Percentiles rank a stretch among this genome's conserved stretches.
Evolutionary conservation across 208 protist genomes (phyloP).

Genomic region (Leishmania lainsoni): DNA sequence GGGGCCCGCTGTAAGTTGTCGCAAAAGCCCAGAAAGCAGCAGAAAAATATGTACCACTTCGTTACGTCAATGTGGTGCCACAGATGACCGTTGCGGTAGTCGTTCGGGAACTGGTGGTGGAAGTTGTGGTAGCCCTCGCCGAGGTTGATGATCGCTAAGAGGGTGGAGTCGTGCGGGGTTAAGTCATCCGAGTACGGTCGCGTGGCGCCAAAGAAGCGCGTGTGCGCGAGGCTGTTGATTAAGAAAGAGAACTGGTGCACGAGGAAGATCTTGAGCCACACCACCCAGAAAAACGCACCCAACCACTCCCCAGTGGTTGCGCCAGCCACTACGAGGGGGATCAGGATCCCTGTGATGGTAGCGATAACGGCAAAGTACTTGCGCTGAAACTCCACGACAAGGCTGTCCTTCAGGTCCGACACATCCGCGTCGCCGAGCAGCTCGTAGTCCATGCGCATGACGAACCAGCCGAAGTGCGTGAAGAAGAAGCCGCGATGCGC

Average conservation of each 20-base stretch:
- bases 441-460: conserved; percentile 88
- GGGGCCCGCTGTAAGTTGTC: conserved; percentile 61
- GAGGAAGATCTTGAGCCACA: conserved; percentile 58
- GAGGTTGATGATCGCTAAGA: conserved; percentile 74
- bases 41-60: conserved; percentile 76
- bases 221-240: conserved; percentile 90
- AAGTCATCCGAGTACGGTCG: conserved; percentile 72
- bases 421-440: conserved; percentile 81
- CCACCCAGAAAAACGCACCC: conserved; percentile 81
- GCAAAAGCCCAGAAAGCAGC: conserved; percentile 54
- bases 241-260: conserved; percentile 91
- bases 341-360: conserved; percentile 74
- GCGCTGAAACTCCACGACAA: conserved; percentile 84
- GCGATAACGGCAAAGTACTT: conserved; percentile 75
- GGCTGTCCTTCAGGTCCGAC: conserved; percentile 71
- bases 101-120: conserved; percentile 91
- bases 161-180: conserved; percentile 73
- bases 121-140: conserved; percentile 94
- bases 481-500: conserved; percentile 86
- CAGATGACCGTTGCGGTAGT: conserved; percentile 87
- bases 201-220: conserved; percentile 50
- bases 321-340: conserved; percentile 75
- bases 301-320: conserved; percentile 76
- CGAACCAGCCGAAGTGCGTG: conserved; percentile 90
- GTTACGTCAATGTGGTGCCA: conserved; percentile 86